Evolutionary conservation across 164 flowering plant species (phyloP), one percentile per base, ranked within the genome.

Genomic region (Nelumbo lutea): DNA sequence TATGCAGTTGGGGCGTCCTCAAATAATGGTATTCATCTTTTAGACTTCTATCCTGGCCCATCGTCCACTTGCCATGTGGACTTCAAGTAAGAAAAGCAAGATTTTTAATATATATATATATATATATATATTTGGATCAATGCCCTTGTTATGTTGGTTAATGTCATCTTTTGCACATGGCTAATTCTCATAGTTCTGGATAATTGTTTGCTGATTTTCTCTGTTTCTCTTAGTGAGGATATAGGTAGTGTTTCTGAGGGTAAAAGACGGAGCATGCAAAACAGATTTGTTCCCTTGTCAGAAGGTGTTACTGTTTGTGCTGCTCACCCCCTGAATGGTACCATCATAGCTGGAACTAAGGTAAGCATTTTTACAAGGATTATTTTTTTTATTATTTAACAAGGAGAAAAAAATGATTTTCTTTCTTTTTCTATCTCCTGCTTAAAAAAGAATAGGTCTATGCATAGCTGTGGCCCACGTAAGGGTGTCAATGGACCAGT

Each of bases 341-440:
- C 89, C 68, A 83, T 94, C 72, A 65, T 94, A 61, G 97, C 84
- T 64, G 98, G 96, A 74, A 89, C 98, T 46, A 84, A 85, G 97
- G 98, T 88, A 66, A 71, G 83, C 73, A 42, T 41, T 66, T 14
- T 27, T 27, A 27, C 27, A 27, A 27, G 27, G 27, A 27, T 27
- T n/a, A n/a, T n/a, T n/a, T n/a, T n/a, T n/a, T n/a, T n/a, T n/a
- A n/a, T n/a, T n/a, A n/a, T n/a, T n/a, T n/a, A n/a, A n/a, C n/a
- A n/a, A n/a, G n/a, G n/a, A n/a, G n/a, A n/a, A n/a, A n/a, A n/a
- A n/a, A n/a, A n/a, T n/a, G n/a, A n/a, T n/a, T n/a, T n/a, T n/a
- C n/a, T n/a, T n/a, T n/a, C n/a, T n/a, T n/a, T n/a, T n/a, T n/a
- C n/a, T n/a, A n/a, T n/a, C n/a, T n/a, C n/a, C n/a, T n/a, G n/a